Evolutionary conservation across 179 eudicot genomes (phyloP).

Genomic region (Beta corolliflora): DNA sequence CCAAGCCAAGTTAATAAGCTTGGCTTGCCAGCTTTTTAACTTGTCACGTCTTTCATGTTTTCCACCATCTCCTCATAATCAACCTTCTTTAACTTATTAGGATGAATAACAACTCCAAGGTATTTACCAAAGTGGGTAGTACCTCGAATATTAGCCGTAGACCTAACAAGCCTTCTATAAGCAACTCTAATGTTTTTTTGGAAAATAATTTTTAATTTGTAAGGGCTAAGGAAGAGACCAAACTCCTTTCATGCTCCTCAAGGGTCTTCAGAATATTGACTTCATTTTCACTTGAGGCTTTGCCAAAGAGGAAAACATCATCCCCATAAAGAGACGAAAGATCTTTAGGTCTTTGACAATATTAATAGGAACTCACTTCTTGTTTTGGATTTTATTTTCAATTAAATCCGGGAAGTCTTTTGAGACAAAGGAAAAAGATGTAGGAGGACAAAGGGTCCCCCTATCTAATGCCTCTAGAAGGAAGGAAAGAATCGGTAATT

Average conservation of each 20-base stretch:
- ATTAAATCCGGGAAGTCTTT: background rate
- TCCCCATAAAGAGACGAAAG: background rate
- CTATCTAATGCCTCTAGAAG: background rate
- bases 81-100: background rate
- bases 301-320: no score
- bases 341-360: background rate
- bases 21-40: background rate
- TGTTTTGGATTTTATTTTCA: background rate
- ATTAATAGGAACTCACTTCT: background rate
- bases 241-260: background rate
- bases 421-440: background rate
- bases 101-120: no score
- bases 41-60: rapidly evolving
- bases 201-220: no score
- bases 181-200: no score
- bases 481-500: background rate
- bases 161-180: no score
- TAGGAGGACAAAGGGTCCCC: background rate
- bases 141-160: no score
- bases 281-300: background rate
- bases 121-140: no score
- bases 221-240: no score
- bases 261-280: background rate
- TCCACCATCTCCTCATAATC: background rate
- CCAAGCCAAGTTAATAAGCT: background rate